These are phyloP conservation scores for Pythium phragmitis DNA, from an alignment of 352 stramenopile species.

Conservation along the genomic window DNA sequence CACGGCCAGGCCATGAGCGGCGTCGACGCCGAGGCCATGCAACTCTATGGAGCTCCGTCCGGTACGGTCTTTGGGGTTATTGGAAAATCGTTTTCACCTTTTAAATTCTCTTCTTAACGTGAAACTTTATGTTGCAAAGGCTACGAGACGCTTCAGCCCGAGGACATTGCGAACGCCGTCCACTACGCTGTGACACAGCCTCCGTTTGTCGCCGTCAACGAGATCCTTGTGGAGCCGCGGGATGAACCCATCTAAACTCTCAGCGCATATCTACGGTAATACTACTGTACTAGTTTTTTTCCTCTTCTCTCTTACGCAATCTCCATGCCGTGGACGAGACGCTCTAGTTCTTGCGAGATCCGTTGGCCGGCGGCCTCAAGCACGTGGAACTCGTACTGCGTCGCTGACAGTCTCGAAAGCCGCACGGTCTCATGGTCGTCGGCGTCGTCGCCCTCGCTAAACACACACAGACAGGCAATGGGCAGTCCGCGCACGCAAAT, in stretches of 20 bases:
- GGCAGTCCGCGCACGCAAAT: conserved; percentile 52
- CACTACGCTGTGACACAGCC: conserved; percentile 87
- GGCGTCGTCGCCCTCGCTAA: conserved; percentile 20
- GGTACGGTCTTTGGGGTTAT: conserved; percentile 28
- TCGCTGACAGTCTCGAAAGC: conserved; percentile 16
- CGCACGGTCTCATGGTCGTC: conserved; percentile 7
- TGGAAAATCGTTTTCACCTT: not conserved
- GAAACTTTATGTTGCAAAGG: conserved; percentile 24
- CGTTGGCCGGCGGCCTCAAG: conserved; percentile 40
- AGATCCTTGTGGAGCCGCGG: conserved; percentile 88
- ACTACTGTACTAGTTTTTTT: not conserved
- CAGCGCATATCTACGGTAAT: too few species aligned
- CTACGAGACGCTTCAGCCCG: conserved; percentile 76
- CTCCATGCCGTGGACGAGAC: conserved; percentile 40
- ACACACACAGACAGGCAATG: conserved; percentile 58
- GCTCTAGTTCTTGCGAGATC: conserved; percentile 52
- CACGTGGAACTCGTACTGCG: conserved; percentile 39
- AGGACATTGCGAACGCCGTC: conserved; percentile 86
- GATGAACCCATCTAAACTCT: conserved; percentile 72
- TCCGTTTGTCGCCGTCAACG: conserved; percentile 87
- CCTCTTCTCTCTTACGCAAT: conserved; percentile 21
- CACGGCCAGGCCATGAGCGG: conserved; percentile 68
- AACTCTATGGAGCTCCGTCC: conserved; percentile 52
- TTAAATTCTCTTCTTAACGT: not conserved
- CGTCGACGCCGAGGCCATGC: conserved; percentile 82